Evolutionary conservation across 306 rosid species (phyloP).

Genomic region (Urtica urens): DNA sequence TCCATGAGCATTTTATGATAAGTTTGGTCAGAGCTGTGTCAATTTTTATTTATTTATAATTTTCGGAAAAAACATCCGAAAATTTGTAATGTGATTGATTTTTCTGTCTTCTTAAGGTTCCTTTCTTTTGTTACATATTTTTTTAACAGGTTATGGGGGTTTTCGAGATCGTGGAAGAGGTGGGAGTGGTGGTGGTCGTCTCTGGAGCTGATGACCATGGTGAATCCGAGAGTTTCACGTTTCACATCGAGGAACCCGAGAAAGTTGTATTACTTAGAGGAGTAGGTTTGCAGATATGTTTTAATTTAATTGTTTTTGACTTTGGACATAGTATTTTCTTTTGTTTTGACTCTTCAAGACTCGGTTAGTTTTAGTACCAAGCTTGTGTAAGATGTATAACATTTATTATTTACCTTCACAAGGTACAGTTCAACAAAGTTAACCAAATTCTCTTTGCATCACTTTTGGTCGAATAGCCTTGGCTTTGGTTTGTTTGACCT

Average conservation of each 20-base stretch:
- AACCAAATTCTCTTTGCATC: no score
- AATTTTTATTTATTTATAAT: no score
- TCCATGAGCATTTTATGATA: no score
- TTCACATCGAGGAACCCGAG: slow-evolving; percentile 5
- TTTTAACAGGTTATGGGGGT: slow-evolving; percentile 41
- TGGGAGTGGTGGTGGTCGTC: slow-evolving; percentile 43
- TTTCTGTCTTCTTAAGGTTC: no score
- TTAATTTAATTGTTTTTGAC: background rate
- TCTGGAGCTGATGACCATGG: slow-evolving; percentile 40
- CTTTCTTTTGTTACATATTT: background rate
- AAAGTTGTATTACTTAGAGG: slow-evolving; percentile 24
- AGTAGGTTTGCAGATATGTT: slow-evolving; percentile 13
- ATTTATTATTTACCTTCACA: slow-evolving; percentile 16
- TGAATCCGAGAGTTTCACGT: no score
- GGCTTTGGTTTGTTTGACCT: no score
- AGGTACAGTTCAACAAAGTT: no score
- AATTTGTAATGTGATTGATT: no score
- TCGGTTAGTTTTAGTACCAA: background rate
- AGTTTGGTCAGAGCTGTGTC: no score
- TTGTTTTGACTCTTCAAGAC: background rate
- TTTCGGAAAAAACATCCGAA: no score
- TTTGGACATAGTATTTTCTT: background rate
- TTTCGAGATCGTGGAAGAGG: slow-evolving; percentile 61
- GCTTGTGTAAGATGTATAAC: slow-evolving; percentile 3
- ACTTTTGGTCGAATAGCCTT: no score